Conservation (phyloP, 306 rosid species). For the Fagus sylvatica region DNA sequence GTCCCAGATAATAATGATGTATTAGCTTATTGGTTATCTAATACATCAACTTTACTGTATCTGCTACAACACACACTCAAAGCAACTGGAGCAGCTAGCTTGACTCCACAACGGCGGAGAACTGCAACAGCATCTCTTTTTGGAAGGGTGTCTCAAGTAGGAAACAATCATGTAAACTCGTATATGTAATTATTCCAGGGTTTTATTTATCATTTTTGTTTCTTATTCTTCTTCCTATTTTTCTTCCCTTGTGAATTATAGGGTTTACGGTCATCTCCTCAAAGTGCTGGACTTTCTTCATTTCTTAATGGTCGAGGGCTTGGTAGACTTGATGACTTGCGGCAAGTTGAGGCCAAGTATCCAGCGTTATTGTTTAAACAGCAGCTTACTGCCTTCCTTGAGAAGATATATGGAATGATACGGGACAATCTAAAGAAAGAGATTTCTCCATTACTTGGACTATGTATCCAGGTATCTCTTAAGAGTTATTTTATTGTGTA, state of each 20-base stretch:
- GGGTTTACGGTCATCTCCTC: conserved; percentile 97
- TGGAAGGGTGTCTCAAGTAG: conserved; percentile 99
- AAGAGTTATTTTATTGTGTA: neutral
- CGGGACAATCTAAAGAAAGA: conserved; percentile 96
- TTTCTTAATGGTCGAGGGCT: conserved; percentile 89
- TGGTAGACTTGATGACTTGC: conserved; percentile 84
- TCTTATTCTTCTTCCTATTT: conserved; percentile 22
- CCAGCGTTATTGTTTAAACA: conserved; percentile 97
- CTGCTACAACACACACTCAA: conserved; percentile 99
- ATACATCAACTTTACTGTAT: conserved; percentile 89
- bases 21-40: conserved; percentile 94
- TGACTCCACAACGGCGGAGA: conserved; percentile 98
- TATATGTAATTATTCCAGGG: conserved; percentile 4
- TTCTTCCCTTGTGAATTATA: conserved; percentile 32
- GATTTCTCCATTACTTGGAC: conserved; percentile 95
- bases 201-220: conserved; percentile 12
- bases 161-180: conserved; percentile 31
- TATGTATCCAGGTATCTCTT: conserved; percentile 84
- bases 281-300: conserved; percentile 86
- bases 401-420: conserved; percentile 97
- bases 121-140: conserved; percentile 86
- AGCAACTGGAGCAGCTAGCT: conserved; percentile 99
- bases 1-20: conserved; percentile 85
- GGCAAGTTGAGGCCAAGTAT: conserved; percentile 99
- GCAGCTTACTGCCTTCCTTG: conserved; percentile 99